Percentiles rank a stretch among this genome's conserved stretches.
Evolutionary conservation across 768 basidiomycete species (phyloP).

Genomic region (Solioccasus polychromus): DNA sequence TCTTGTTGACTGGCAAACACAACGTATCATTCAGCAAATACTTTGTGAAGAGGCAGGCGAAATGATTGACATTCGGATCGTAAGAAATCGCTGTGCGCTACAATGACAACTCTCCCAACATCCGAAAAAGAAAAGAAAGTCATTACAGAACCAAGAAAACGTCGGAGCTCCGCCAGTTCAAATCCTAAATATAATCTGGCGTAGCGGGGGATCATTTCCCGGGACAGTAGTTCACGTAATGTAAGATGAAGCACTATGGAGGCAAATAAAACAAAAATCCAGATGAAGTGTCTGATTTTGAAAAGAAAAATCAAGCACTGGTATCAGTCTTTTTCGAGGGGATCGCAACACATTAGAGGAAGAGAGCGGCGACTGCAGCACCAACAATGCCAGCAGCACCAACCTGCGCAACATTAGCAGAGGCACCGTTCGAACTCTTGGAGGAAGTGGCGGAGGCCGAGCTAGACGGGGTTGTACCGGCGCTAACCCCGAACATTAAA

Average conservation of each 20-base stretch:
- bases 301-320: slow-evolving; percentile 14
- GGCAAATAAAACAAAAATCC: slow-evolving; percentile 8
- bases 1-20: no score
- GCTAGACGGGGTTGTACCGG: background rate
- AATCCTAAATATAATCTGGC: slow-evolving; percentile 1
- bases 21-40: no score
- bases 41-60: no score
- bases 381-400: slow-evolving; percentile 39
- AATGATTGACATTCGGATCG: slow-evolving; percentile 14
- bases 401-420: slow-evolving; percentile 41
- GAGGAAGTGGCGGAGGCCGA: slow-evolving; percentile 27
- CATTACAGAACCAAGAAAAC: slow-evolving; percentile 1
- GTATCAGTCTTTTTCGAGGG: slow-evolving; percentile 17
- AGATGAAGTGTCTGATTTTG: slow-evolving; percentile 11
- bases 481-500: slow-evolving; percentile 6
- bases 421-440: slow-evolving; percentile 34
- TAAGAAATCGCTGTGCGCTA: slow-evolving; percentile 14
- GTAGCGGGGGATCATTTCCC: slow-evolving; percentile 1
- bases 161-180: slow-evolving; percentile 2
- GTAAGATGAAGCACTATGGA: slow-evolving; percentile 14
- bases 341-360: slow-evolving; percentile 28
- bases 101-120: slow-evolving; percentile 15
- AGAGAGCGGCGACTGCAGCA: slow-evolving; percentile 37
- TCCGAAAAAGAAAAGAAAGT: slow-evolving; percentile 13
- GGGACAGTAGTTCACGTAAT: slow-evolving; percentile 9